These are phyloP conservation scores for Madurella mycetomatis DNA, from an alignment of 2,329 filamentous ascomycete species.

Conservation along the genomic window DNA sequence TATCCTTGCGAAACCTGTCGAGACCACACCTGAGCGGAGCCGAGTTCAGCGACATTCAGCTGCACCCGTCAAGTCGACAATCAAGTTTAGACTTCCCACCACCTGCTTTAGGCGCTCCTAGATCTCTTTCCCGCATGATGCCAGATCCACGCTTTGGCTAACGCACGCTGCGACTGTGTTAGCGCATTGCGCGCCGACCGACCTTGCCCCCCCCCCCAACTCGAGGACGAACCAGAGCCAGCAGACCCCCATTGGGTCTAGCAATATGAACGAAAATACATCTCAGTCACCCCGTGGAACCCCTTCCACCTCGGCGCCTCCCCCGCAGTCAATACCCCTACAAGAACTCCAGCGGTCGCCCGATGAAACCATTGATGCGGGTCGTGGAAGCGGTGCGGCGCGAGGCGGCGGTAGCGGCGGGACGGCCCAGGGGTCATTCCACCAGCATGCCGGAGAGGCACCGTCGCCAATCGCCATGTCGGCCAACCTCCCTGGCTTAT, in stretches of 20 bases:
- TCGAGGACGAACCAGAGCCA: background rate
- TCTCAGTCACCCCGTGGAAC: slow-evolving; percentile 23
- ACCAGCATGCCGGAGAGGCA: slow-evolving; percentile 11
- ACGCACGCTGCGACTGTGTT: slow-evolving; percentile 18
- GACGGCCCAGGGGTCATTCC: slow-evolving; percentile 3
- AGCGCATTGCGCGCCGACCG: slow-evolving; percentile 21
- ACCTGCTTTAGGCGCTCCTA: background rate
- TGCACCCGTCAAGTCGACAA: too few species aligned
- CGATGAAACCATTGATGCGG: slow-evolving; percentile 23
- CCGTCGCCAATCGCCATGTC: slow-evolving; percentile 30
- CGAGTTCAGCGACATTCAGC: background rate
- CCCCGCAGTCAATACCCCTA: slow-evolving; percentile 64
- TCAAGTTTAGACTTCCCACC: background rate
- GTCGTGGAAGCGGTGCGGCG: slow-evolving; percentile 1
- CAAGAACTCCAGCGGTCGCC: slow-evolving; percentile 49
- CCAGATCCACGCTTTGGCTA: slow-evolving; percentile 7
- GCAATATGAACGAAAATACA: slow-evolving; percentile 27
- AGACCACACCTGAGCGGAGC: background rate
- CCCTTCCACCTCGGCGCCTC: slow-evolving; percentile 38
- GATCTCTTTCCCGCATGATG: slow-evolving; percentile 17
- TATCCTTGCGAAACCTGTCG: too few species aligned
- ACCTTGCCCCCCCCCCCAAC: background rate
- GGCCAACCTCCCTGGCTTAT: slow-evolving; percentile 40
- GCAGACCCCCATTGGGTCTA: background rate
- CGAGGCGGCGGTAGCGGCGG: slow-evolving; percentile 26